Percentiles rank a stretch among this genome's conserved stretches.
phyloP scores from a whole-genome alignment of 2,329 filamentous ascomycete genomes.

The Diaporthe sp. region DNA sequence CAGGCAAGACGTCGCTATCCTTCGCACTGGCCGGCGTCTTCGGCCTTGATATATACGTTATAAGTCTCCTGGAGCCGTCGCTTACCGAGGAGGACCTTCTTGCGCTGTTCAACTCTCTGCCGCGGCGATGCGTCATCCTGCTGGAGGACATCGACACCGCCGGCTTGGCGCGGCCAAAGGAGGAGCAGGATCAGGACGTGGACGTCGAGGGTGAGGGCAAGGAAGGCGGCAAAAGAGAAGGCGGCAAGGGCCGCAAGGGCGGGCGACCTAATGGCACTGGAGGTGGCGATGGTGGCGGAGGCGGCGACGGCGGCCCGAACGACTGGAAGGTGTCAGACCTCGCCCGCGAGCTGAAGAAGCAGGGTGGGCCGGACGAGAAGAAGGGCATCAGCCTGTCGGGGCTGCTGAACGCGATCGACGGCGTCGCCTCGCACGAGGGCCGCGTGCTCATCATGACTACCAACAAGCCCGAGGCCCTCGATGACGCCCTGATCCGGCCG shows the following conservation, averaged over 20 bases:
- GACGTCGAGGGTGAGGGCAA: constrained; percentile 42
- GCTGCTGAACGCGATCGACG: constrained; percentile 86
- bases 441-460: constrained; percentile 87
- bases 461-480: constrained; percentile 80
- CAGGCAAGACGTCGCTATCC: constrained; percentile 78
- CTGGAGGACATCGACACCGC: constrained; percentile 80
- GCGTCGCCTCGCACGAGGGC: constrained; percentile 84
- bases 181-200: constrained; percentile 43
- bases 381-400: constrained; percentile 81
- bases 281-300: constrained; percentile 18
- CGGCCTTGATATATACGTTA: constrained; percentile 75
- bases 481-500: constrained; percentile 80
- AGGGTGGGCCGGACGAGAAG: constrained; percentile 54
- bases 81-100: constrained; percentile 74
- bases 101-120: constrained; percentile 71
- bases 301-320: constrained; percentile 42
- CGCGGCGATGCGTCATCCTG: constrained; percentile 74
- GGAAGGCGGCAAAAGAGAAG: constrained; percentile 42
- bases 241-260: constrained; percentile 36
- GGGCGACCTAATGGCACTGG: constrained; percentile 17
- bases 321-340: constrained; percentile 58
- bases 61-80: constrained; percentile 71
- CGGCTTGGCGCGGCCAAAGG: constrained; percentile 64
- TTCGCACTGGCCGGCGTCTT: constrained; percentile 77
- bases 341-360: constrained; percentile 59